Percentiles rank a stretch among this genome's conserved stretches.
These are phyloP conservation scores for Cercospora beticola DNA, from an alignment of 2,329 filamentous ascomycete genomes.

Conservation along the genomic window DNA sequence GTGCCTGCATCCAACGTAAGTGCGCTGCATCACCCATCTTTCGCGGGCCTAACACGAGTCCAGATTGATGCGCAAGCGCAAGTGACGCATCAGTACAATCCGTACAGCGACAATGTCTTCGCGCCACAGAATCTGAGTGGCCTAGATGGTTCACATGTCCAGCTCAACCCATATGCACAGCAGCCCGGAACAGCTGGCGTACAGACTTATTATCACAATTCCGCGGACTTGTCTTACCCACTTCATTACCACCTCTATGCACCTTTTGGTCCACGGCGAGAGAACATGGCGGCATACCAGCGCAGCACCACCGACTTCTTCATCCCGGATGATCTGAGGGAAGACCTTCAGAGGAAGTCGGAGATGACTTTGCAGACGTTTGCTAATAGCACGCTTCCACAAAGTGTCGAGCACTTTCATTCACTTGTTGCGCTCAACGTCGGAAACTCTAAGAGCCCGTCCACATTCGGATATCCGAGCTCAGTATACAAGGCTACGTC, in stretches of 20 bases:
- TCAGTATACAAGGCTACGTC: constrained; percentile 96
- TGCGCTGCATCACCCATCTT: neutral
- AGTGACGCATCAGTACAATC: constrained; percentile 36
- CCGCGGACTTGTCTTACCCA: constrained; percentile 57
- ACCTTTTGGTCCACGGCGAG: constrained; percentile 76
- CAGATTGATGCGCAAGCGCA: constrained; percentile 31
- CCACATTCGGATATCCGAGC: constrained; percentile 81
- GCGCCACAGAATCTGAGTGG: constrained; percentile 31
- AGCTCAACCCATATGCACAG: constrained; percentile 70
- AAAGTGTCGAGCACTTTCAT: constrained; percentile 81
- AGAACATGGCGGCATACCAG: constrained; percentile 81
- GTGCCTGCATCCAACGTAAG: constrained; percentile 50
- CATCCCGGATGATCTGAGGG: constrained; percentile 78
- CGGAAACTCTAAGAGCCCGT: constrained; percentile 72
- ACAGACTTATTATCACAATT: constrained; percentile 64
- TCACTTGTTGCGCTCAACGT: constrained; percentile 87
- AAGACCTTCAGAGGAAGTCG: constrained; percentile 84
- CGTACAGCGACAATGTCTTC: constrained; percentile 47
- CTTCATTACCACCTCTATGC: constrained; percentile 92
- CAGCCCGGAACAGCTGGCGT: constrained; percentile 63
- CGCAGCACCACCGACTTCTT: constrained; percentile 88
- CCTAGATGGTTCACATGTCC: constrained; percentile 40
- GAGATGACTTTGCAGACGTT: constrained; percentile 83
- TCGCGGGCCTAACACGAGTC: neutral
- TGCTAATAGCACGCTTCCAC: constrained; percentile 68